phyloP scores from a whole-genome alignment of 768 basidiomycete genomes.

The Termitomyces sp. region DNA sequence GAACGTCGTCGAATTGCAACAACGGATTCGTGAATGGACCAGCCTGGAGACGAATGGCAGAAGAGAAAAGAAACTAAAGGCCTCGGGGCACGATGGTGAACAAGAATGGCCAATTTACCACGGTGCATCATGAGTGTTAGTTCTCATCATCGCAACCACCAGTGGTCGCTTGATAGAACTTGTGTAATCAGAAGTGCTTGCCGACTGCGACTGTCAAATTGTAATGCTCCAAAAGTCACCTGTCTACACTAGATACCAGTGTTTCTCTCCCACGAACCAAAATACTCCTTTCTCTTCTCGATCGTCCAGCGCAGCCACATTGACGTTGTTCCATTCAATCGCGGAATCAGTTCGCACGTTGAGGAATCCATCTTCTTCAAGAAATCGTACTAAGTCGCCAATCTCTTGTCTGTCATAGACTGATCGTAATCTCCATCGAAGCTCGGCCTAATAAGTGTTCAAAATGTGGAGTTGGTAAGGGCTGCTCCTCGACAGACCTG shows the following conservation, averaged over 20 bases:
- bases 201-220: background rate
- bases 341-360: conserved; percentile 23
- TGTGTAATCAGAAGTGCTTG: background rate
- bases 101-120: background rate
- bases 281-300: conserved; percentile 45
- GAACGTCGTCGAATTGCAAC: conserved; percentile 15
- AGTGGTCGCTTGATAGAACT: background rate
- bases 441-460: conserved; percentile 43
- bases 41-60: conserved; percentile 23
- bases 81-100: background rate
- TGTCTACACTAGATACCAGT: conserved; percentile 62
- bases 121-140: background rate
- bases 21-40: conserved; percentile 19
- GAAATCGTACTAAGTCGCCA: conserved; percentile 50
- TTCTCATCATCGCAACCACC: background rate
- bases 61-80: conserved; percentile 18
- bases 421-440: conserved; percentile 65
- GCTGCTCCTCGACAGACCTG: conserved; percentile 43
- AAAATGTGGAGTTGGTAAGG: background rate
- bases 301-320: conserved; percentile 38
- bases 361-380: conserved; percentile 50
- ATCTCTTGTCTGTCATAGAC: conserved; percentile 77
- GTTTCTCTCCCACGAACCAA: conserved; percentile 54
- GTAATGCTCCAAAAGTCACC: conserved; percentile 3
- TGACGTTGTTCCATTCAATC: conserved; percentile 16